Percentiles rank a stretch among this genome's conserved stretches.
phyloP scores from a whole-genome alignment of 2,329 filamentous ascomycete species.

The Colletotrichum gloeosporioides region DNA sequence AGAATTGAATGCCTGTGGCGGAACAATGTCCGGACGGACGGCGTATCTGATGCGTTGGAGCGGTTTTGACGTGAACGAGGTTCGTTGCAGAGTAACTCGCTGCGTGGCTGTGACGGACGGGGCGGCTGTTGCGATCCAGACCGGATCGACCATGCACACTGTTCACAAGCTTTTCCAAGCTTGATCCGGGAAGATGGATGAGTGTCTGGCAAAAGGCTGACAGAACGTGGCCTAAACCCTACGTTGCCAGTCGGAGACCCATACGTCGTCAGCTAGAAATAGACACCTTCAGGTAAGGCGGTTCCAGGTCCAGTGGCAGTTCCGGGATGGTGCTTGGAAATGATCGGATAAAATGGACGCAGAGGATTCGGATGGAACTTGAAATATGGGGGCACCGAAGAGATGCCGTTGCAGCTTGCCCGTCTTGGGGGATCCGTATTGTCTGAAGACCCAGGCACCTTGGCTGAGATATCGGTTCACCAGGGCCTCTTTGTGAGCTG shows the following conservation, averaged over 20 bases:
- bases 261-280: conserved; percentile 1
- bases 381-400: conserved; percentile 3
- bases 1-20: not conserved
- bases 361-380: not conserved
- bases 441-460: not conserved
- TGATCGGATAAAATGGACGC: conserved; percentile 1
- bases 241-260: not conserved
- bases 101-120: not conserved
- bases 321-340: not conserved
- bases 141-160: conserved; percentile 5
- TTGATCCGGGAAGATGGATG: not conserved
- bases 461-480: not conserved
- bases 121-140: conserved; percentile 4
- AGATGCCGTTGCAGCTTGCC: not conserved
- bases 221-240: not conserved
- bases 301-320: not conserved
- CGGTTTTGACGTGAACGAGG: not conserved
- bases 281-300: not conserved
- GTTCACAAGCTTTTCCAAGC: not conserved
- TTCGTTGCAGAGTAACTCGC: not conserved
- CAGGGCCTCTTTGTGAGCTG: not conserved
- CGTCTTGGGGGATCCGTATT: not conserved
- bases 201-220: not conserved
- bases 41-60: not conserved
- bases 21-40: not conserved